Evolutionary conservation across 192 early-diverging fungal genomes (phyloP).

Genomic region (Phlyctochytrium arcticum): DNA sequence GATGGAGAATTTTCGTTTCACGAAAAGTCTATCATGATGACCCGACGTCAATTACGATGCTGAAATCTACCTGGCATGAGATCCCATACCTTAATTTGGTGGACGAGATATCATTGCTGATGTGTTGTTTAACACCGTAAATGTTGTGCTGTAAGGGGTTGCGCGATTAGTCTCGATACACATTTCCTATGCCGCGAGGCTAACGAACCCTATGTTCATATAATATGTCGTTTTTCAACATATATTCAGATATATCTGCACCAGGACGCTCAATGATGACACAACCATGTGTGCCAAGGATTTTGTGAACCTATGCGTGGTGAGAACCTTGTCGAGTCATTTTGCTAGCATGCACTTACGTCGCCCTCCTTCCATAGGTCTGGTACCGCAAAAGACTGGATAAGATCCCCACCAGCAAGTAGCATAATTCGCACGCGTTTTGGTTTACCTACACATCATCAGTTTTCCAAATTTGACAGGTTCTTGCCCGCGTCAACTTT

Average conservation of each 20-base stretch:
- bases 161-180: constrained; percentile 7
- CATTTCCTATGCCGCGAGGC: background rate
- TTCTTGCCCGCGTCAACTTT: too few relatives aligned
- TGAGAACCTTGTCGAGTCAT: constrained; percentile 16
- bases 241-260: constrained; percentile 87
- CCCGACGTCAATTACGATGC: background rate
- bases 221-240: constrained; percentile 85
- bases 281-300: constrained; percentile 86
- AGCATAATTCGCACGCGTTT: constrained; percentile 80
- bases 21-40: constrained; percentile 65
- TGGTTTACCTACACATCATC: constrained; percentile 34
- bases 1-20: constrained; percentile 90
- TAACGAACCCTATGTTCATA: constrained; percentile 72
- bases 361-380: constrained; percentile 84
- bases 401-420: constrained; percentile 94
- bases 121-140: constrained; percentile 90
- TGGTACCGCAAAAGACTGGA: constrained; percentile 90
- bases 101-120: constrained; percentile 97
- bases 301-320: constrained; percentile 69
- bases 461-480: background rate
- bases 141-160: constrained; percentile 68
- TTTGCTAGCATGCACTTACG: constrained; percentile 50
- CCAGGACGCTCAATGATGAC: constrained; percentile 94
- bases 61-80: background rate
- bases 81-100: constrained; percentile 86